A percentile compares a stretch with the other conserved stretches of the same genome.
These are phyloP conservation scores for Pseudogymnoascus pannorum DNA, from an alignment of 2,329 filamentous ascomycete genomes.

Conservation along the genomic window DNA sequence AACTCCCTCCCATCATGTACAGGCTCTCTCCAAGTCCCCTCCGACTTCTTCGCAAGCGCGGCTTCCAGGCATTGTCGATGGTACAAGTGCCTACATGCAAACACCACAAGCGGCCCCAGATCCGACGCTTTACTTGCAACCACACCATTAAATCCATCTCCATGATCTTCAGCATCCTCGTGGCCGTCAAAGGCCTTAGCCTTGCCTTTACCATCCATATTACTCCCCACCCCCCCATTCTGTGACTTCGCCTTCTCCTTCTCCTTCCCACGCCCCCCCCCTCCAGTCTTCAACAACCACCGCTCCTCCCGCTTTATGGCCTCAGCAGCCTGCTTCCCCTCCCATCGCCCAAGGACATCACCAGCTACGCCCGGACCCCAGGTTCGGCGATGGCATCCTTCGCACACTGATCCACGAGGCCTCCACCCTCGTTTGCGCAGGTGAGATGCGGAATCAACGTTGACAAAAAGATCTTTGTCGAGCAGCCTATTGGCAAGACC, in stretches of 20 bases:
- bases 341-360: slow-evolving; percentile 75
- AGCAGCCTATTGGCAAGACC: slow-evolving; percentile 77
- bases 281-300: slow-evolving; percentile 25
- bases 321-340: slow-evolving; percentile 49
- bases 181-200: slow-evolving; percentile 36
- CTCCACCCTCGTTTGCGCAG: slow-evolving; percentile 83
- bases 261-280: slow-evolving; percentile 23
- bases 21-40: slow-evolving; percentile 45
- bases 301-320: slow-evolving; percentile 33
- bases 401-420: slow-evolving; percentile 77
- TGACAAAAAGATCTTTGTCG: slow-evolving; percentile 80
- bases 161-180: slow-evolving; percentile 37
- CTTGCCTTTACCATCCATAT: slow-evolving; percentile 40
- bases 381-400: slow-evolving; percentile 70
- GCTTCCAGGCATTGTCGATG: slow-evolving; percentile 63
- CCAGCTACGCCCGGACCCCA: slow-evolving; percentile 85
- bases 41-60: slow-evolving; percentile 45
- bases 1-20: slow-evolving; percentile 41
- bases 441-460: slow-evolving; percentile 66
- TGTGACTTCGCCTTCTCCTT: slow-evolving; percentile 5
- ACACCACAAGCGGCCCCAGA: slow-evolving; percentile 58
- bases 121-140: slow-evolving; percentile 36
- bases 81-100: slow-evolving; percentile 65
- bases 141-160: slow-evolving; percentile 18
- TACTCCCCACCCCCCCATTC: background rate